Evolutionary conservation across 2,329 filamentous ascomycete species (phyloP).

Genomic region (Dendryphion nanum): DNA sequence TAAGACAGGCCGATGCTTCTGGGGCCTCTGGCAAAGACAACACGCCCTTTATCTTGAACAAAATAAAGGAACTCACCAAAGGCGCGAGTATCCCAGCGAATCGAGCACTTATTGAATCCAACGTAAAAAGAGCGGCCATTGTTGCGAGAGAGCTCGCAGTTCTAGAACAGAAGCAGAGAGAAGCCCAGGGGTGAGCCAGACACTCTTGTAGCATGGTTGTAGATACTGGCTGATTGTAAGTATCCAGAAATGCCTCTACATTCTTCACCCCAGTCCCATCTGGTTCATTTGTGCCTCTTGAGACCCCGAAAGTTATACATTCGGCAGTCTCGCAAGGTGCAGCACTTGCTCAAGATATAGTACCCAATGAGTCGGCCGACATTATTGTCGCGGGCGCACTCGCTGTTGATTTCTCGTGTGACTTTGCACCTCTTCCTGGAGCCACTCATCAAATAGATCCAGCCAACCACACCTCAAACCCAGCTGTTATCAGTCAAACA

Average conservation of each 20-base stretch:
- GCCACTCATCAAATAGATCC: constrained; percentile 43
- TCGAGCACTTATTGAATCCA: constrained; percentile 64
- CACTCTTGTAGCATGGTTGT: constrained; percentile 24
- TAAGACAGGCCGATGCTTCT: constrained; percentile 35
- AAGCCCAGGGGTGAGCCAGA: constrained; percentile 39
- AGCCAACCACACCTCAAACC: constrained; percentile 78
- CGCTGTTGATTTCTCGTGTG: constrained; percentile 83
- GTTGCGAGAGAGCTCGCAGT: constrained; percentile 62
- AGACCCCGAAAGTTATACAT: too few relatives aligned
- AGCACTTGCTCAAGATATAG: too few relatives aligned
- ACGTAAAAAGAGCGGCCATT: constrained; percentile 63
- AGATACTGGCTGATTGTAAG: constrained; percentile 38
- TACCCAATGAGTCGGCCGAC: too few relatives aligned
- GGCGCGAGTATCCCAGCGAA: constrained; percentile 74
- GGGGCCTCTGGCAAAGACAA: constrained; percentile 69
- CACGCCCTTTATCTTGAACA: constrained; percentile 77
- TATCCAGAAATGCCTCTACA: constrained; percentile 24
- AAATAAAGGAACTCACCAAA: constrained; percentile 76
- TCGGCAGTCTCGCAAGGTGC: too few relatives aligned
- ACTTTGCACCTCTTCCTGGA: constrained; percentile 58
- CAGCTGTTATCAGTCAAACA: constrained; percentile 74
- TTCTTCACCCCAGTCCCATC: constrained; percentile 4
- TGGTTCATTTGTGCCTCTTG: too few relatives aligned
- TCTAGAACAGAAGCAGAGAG: constrained; percentile 45
- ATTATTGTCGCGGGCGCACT: constrained; percentile 81